Evolutionary conservation across 768 basidiomycete genomes (phyloP), one percentile per base, ranked within the genome.

Genomic region (Crucibulum laeve): DNA sequence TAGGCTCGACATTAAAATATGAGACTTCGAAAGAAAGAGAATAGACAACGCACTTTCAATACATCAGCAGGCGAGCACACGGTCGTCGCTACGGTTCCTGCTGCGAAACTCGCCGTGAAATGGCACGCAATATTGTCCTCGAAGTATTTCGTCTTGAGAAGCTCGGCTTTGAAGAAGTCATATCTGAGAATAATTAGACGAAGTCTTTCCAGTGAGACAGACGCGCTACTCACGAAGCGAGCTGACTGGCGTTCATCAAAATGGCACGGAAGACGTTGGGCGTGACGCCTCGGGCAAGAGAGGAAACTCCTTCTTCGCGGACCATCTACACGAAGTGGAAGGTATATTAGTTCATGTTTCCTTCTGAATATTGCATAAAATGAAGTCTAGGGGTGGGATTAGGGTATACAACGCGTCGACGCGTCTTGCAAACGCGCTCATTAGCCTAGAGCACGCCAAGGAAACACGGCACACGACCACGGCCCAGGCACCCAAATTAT

Each of bases 241-340:
- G 80, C 60, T 95, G 91, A 66, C 84, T 87, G 38, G 89, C 88
- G 60, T 93, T 94, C 91, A 93, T 93, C 49, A 94, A 62, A 11
- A 92, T 56, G 1, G 91, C 85, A 59, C 91, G 78, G 60, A 92
- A 84, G 4, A 91, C 82, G 53, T 95, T 95, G 0, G 92, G 92
- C 3, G 76, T 82, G 4, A 87, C 73, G 18, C 92, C 92, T 23
- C 91, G 80, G 14, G 62, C 68, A 39, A 92, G 78, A 0, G 88
- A 87, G 0, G 84, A 84, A 13, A 70, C 48, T 3, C 91, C 91
- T 63, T 95, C 91, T 60, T 94, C 91, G 1, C 81, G 76, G 8
- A 91, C 79, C 88, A 95, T 94, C 84, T 89, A 51, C 30, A 25
- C 38, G 33, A 43, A 28, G 3, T 10, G 22, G 7, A n/a, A n/a